Evolutionary conservation across 169 alveolate species (phyloP), one percentile per base, ranked within the genome.

Genomic region (Eimeria tenella): DNA sequence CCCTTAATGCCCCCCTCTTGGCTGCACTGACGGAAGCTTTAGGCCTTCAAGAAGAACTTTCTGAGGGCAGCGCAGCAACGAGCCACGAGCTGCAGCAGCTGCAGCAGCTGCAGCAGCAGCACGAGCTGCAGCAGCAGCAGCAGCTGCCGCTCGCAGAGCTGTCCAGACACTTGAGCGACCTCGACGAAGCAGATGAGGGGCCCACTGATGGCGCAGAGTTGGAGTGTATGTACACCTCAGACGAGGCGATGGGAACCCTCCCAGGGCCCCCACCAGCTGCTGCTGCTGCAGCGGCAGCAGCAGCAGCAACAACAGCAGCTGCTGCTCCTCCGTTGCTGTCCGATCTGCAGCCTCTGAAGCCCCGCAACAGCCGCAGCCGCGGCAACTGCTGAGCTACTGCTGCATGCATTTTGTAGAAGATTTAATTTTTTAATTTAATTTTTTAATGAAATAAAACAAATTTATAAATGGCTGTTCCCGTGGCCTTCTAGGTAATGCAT

Each of bases 231-330:
- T 8, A 8, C 15, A 68, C 77, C 8, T 15, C 70, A 10, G 68
- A 50, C 1, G 58, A 50, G 21, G 60, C 86, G 21, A 42, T 21
- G 21, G 58, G 52, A 5, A 25, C 63, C 15, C 55, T 42, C 15
- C 17, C 92, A 50, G 21, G 25, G 25, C 25, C 62, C 15, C 89
- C 92, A 84, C 92, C 56, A n/a, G 15, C 73, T 11, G 56, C 73
- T 19, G 56, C 92, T 19, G 58, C 56, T 0, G 92, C 63, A 50
- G n/a, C 63, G 5, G 31, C 83, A 50, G 56, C 83, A 58, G 56
- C 92, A 84, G 56, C 92, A 55, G 25, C 92, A 84, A 9, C 63
- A 84, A 21, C 92, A 55, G 3, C 83, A 4, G 71, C 68, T 19
- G 92, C 49, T 23, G 77, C 77, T n/a, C 3, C n/a, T 8, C n/a